These are phyloP conservation scores for Phytophthora europaea DNA, from an alignment of 352 stramenopile genomes.

Conservation along the genomic window DNA sequence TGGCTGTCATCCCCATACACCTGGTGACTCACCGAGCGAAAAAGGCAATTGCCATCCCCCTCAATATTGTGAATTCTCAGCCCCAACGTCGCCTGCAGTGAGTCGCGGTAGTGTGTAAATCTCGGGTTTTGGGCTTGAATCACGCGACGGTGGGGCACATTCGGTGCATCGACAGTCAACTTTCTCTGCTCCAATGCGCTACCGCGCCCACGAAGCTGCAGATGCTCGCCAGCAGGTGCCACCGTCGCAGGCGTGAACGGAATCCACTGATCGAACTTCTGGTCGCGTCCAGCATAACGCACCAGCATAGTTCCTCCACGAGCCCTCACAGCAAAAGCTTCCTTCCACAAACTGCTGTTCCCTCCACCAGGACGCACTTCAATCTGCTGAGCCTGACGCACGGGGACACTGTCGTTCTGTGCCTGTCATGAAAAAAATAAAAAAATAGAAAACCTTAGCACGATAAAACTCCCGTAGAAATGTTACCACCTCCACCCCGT, in stretches of 20 bases:
- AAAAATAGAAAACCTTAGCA: neutral
- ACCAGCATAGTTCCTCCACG: constrained; percentile 62
- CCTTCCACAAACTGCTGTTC: constrained; percentile 65
- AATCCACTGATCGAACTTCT: constrained; percentile 82
- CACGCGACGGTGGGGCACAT: constrained; percentile 55
- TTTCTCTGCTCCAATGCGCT: constrained; percentile 50
- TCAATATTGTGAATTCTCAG: constrained; percentile 79
- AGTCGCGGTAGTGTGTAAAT: constrained; percentile 78
- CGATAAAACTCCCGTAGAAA: neutral
- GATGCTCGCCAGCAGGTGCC: constrained; percentile 69
- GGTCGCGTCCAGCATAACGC: constrained; percentile 70
- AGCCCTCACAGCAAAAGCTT: constrained; percentile 65
- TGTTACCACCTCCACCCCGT: neutral
- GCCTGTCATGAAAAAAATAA: constrained; percentile 37
- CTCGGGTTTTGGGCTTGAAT: constrained; percentile 80
- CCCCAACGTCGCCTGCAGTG: constrained; percentile 47
- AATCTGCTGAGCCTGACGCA: constrained; percentile 76
- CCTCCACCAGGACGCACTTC: constrained; percentile 64
- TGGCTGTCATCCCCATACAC: constrained; percentile 95
- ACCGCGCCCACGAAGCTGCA: constrained; percentile 43
- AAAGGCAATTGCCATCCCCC: constrained; percentile 98
- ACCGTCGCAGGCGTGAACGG: constrained; percentile 66
- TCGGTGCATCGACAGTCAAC: constrained; percentile 55
- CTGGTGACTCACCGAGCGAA: constrained; percentile 96
- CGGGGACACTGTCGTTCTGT: constrained; percentile 61